Base-by-base conservation (phyloP, 176 grass and related monocot species). In the Oryza glaberrima region DNA sequence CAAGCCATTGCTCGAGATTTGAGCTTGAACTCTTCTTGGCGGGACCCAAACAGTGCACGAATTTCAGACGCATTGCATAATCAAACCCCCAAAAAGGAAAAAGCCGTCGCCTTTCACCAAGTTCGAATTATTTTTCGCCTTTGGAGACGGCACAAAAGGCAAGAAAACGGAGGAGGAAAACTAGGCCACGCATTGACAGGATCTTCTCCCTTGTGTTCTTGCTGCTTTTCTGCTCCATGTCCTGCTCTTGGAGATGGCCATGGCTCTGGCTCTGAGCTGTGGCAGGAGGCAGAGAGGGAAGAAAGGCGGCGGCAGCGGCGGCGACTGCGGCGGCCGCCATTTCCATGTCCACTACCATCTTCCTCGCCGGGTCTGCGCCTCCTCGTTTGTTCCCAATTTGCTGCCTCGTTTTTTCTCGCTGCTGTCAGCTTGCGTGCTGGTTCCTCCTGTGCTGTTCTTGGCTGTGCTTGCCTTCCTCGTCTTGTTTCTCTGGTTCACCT, bases 271-370 rank as follows among this genome's bases (percentile, higher is more conserved):
- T 52, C 40, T 40, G 77, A 11, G 77, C 51, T 30, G 30, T n/a
- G 49, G 82, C 2, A 51, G 51, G 20, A 81, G 56, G 68, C 66
- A 23, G 22, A n/a, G n/a, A 64, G 51, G 79, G 75, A 65, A 20
- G 28, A 12, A 58, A 36, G 51, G n/a, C 15, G 1, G 75, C 11
- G 4, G 28, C 26, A 1, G 32, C 15, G 0, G 75, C 19, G 2
- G 30, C 15, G 0, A 35, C 19, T 2, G 30, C n/a, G 30, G 70
- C 11, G 61, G 87, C 70, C 70, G 64, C 11, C 77, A 89, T 76
- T 64, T 89, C 65, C 77, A 85, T 12, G 77, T 89, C 65, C 88
- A 85, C 41, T 76, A 81, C 82, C 87, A 89, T 71, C 12, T 76
- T 49, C 87, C 81, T 6, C 30, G 51, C 40, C 65, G 67, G 41